These are phyloP conservation scores for Aureobasidium lini DNA, from an alignment of 2,329 filamentous ascomycete species.

Conservation along the genomic window DNA sequence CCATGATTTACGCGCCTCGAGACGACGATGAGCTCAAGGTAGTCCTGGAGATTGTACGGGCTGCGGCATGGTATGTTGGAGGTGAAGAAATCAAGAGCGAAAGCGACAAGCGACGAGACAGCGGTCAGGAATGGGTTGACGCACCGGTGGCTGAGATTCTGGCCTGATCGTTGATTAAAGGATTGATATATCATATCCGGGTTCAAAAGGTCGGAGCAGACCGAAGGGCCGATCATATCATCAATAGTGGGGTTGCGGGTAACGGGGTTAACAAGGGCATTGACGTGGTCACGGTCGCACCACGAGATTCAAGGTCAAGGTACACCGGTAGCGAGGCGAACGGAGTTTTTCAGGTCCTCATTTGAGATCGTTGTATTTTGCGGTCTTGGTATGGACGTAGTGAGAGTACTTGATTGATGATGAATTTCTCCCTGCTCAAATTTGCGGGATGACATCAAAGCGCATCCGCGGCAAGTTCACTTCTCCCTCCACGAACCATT, in stretches of 20 bases:
- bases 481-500: not conserved
- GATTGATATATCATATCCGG: no score
- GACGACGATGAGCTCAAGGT: slow-evolving; percentile 59
- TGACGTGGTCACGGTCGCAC: not conserved
- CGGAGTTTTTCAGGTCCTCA: not conserved
- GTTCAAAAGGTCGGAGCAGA: not conserved
- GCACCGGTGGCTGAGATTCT: not conserved
- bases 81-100: slow-evolving; percentile 25
- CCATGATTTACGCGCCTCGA: slow-evolving; percentile 76
- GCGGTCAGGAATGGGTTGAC: not conserved
- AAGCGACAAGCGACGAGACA: slow-evolving; percentile 15
- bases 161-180: not conserved
- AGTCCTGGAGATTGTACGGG: slow-evolving; percentile 62
- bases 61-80: slow-evolving; percentile 62
- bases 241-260: not conserved
- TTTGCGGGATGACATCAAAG: not conserved
- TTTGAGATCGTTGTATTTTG: not conserved
- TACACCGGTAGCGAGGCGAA: slow-evolving; percentile 3
- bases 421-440: not conserved
- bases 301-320: not conserved
- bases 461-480: not conserved
- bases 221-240: not conserved
- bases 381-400: slow-evolving; percentile 1
- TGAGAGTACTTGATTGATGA: not conserved
- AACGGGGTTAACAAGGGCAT: not conserved